Percentiles rank a stretch among this genome's conserved stretches.
Evolutionary conservation across 1,284 basidiomycete genomes (phyloP).

Genomic region (Pholiota adiposa): DNA sequence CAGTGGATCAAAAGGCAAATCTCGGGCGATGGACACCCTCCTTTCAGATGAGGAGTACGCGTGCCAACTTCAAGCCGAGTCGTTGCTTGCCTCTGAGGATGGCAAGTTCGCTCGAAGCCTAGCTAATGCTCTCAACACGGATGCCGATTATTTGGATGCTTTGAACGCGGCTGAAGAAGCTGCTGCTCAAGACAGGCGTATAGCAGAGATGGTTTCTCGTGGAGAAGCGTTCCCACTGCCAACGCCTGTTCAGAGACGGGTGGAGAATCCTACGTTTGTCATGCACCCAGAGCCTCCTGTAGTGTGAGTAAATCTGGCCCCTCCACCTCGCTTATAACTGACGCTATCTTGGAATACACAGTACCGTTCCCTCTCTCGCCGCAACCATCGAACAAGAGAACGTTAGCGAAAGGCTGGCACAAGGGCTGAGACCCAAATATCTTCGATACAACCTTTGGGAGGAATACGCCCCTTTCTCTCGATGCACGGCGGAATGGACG

Average conservation of each 20-base stretch:
- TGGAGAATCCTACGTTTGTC: constrained; percentile 30
- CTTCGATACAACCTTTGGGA: constrained; percentile 18
- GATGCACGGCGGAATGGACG: constrained; percentile 31
- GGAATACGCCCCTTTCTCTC: not conserved
- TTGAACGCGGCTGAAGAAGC: constrained; percentile 31
- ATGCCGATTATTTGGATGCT: constrained; percentile 29
- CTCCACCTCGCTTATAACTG: too few species aligned
- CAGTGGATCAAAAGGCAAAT: too few species aligned
- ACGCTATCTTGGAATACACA: too few species aligned
- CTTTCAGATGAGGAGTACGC: too few species aligned
- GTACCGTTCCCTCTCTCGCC: too few species aligned
- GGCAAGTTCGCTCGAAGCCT: constrained; percentile 31
- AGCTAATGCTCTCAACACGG: constrained; percentile 28
- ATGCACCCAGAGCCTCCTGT: constrained; percentile 13
- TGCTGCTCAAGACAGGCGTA: constrained; percentile 35
- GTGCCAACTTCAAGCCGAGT: too few species aligned
- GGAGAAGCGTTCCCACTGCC: constrained; percentile 28
- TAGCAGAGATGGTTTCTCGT: constrained; percentile 31
- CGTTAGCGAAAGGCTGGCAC: too few species aligned
- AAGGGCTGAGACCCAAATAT: constrained; percentile 15
- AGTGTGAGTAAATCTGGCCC: not conserved
- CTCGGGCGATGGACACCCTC: too few species aligned
- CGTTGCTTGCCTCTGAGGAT: too few species aligned
- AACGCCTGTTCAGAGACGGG: constrained; percentile 28
- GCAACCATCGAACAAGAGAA: too few species aligned